A percentile compares a stretch with the other conserved stretches of the same genome.
These are phyloP conservation scores for Paraphoma chrysanthemicola DNA, from an alignment of 2,329 filamentous ascomycete genomes.

Conservation along the genomic window DNA sequence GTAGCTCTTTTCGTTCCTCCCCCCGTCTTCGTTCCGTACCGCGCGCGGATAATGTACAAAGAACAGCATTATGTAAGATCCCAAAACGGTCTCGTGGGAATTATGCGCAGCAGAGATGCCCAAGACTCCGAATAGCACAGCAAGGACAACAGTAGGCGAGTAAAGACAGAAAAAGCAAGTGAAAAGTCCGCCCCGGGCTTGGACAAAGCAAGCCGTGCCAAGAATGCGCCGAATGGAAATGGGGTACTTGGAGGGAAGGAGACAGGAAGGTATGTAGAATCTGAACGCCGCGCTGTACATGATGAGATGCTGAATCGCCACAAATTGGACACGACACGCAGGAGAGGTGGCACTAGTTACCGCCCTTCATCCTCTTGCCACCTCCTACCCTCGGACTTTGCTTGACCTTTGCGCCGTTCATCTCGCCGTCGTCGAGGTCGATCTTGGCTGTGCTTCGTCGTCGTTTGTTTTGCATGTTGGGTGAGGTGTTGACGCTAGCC, in stretches of 20 bases:
- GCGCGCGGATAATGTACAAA: constrained; percentile 35
- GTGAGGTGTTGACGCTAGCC: constrained; percentile 68
- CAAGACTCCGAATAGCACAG: constrained; percentile 6
- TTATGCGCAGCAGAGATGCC: constrained; percentile 2
- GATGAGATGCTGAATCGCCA: constrained; percentile 1
- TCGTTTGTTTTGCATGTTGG: constrained; percentile 66
- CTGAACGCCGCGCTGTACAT: constrained; percentile 40
- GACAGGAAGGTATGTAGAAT: constrained; percentile 11
- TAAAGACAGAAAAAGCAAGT: neutral
- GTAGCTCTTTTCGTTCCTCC: neutral
- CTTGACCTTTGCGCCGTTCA: constrained; percentile 58
- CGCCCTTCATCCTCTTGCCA: constrained; percentile 45
- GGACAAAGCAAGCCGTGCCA: neutral
- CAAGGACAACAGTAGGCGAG: neutral
- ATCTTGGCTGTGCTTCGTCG: constrained; percentile 67
- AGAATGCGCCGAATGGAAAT: constrained; percentile 2
- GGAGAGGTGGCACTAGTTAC: constrained; percentile 17
- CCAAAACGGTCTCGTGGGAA: constrained; percentile 2
- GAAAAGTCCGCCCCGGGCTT: constrained; percentile 1
- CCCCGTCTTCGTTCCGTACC: neutral
- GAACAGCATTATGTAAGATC: constrained; percentile 32
- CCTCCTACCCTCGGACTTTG: constrained; percentile 54
- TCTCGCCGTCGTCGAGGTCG: constrained; percentile 60
- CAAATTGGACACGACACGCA: neutral
- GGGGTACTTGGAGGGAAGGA: constrained; percentile 6